These are phyloP conservation scores for Pyrenochaeta sp. DNA, from an alignment of 2,329 filamentous ascomycete species.

Conservation along the genomic window DNA sequence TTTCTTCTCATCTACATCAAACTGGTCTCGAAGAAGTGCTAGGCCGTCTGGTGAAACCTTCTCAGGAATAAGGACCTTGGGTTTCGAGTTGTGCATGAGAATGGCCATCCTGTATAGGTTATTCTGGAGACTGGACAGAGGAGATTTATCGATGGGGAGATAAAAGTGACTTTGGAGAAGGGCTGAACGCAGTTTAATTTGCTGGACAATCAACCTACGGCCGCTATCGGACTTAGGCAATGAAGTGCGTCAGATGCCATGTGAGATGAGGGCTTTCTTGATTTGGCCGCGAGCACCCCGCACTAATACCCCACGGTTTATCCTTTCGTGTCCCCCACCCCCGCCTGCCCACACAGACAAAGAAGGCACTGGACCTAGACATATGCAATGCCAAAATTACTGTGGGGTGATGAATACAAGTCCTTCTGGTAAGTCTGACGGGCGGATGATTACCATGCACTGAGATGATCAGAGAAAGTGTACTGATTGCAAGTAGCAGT, in stretches of 20 bases:
- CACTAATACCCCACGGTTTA: constrained; percentile 34
- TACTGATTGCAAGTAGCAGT: too few relatives aligned
- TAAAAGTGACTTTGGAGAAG: background rate
- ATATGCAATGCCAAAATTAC: background rate
- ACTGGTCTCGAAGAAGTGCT: constrained; percentile 69
- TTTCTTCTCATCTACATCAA: constrained; percentile 74
- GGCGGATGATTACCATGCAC: too few relatives aligned
- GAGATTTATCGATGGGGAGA: background rate
- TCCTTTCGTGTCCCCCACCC: too few relatives aligned
- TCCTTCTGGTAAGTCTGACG: too few relatives aligned
- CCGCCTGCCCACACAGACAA: too few relatives aligned
- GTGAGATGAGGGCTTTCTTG: constrained; percentile 26
- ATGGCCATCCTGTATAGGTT: constrained; percentile 40
- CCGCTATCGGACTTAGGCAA: constrained; percentile 38
- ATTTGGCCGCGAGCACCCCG: constrained; percentile 30
- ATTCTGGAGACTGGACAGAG: background rate
- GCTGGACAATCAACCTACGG: constrained; percentile 12
- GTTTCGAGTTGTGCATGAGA: constrained; percentile 37
- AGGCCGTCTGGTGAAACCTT: constrained; percentile 83
- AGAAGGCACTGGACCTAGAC: background rate
- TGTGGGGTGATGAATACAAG: background rate
- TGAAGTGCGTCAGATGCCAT: constrained; percentile 34
- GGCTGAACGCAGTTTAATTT: constrained; percentile 15
- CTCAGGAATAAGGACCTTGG: constrained; percentile 76
- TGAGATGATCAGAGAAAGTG: too few relatives aligned